Base-by-base conservation (phyloP, 345 rosid genomes). In the Populus deltoides region DNA sequence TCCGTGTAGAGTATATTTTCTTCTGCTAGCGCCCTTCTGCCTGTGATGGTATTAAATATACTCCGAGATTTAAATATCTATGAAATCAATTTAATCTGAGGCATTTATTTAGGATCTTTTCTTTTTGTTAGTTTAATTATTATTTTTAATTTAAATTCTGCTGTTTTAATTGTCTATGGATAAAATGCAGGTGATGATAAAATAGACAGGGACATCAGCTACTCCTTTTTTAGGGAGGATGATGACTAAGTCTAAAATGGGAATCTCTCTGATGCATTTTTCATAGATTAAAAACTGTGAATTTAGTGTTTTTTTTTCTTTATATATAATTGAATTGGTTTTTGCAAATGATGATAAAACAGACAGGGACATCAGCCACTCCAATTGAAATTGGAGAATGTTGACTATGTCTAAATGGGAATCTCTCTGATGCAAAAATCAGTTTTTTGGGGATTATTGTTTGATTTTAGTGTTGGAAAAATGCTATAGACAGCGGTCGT, bases 291-390 rank as follows among this genome's bases (percentile, higher is more conserved):
- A 27, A 29, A 65, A 15, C 22, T 12, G 8, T 13, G 9, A 3
- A 65, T 29, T 29, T 65, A 27, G 11, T 1, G 3, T 27, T 63
- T 66, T 25, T 66, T 33, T 31, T 33, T 33, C 2, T 63, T 10
- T 63, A 6, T 10, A 24, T 7, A 8, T 7, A 63, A 11, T 45
- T 45, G 51, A 45, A 45, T 45, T 45, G 51, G 51, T 15, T 45
- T 45, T 45, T 57, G 81, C 97, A 86, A 87, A 78, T 92, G 93
- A 90, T 68, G 92, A 92, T 84, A 80, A 79, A 86, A 81, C 61
- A 92, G 97, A 93, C 96, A 90, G 95, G 94, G 94, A 92, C 92
- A 92, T 90, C 95, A 87, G 97, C 69, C 22, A 84, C 80, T 77
- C 79, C 83, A 49, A 57, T 57, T 57, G 2, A 3, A 57, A 57